phyloP scores from a whole-genome alignment of 176 grass and related monocot genomes.

The Oryza longistaminata region DNA sequence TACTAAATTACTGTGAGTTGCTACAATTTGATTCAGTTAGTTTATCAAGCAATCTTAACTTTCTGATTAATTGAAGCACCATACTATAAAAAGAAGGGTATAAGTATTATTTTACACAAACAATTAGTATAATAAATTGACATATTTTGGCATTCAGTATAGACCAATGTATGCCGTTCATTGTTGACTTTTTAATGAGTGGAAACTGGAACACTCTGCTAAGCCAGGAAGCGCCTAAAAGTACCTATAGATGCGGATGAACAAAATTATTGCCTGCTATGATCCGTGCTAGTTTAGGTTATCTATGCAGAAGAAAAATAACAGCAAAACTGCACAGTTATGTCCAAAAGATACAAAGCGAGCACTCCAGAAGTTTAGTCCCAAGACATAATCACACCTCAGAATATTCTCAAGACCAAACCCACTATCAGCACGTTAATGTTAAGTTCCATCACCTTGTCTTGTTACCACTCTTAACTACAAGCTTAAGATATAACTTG shows the following conservation, averaged over 20 bases:
- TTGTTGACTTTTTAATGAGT: not conserved
- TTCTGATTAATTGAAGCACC: not conserved
- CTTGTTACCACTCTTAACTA: slow-evolving; percentile 36
- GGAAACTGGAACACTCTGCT: not conserved
- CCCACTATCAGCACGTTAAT: slow-evolving; percentile 21
- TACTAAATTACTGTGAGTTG: not conserved
- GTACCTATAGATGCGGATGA: slow-evolving; percentile 7
- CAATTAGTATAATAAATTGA: not conserved
- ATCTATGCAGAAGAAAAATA: slow-evolving; percentile 2
- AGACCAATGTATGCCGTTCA: not conserved
- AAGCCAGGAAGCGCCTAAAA: not conserved
- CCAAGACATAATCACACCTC: slow-evolving; percentile 41
- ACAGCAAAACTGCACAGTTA: not conserved
- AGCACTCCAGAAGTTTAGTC: slow-evolving; percentile 36
- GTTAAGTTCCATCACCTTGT: slow-evolving; percentile 21
- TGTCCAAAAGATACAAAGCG: slow-evolving; percentile 19
- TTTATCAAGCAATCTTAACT: not conserved
- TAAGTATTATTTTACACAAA: not conserved
- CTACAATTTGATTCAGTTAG: not conserved
- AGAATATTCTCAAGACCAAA: slow-evolving; percentile 51
- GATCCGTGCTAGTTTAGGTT: slow-evolving; percentile 8
- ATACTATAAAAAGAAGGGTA: not conserved
- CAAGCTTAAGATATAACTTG: slow-evolving; percentile 21
- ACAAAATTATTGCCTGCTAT: slow-evolving; percentile 21
- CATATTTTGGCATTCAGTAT: not conserved